Conservation (phyloP, 1,139 yeast genomes). For the Sugiyamaella pinicola region DNA sequence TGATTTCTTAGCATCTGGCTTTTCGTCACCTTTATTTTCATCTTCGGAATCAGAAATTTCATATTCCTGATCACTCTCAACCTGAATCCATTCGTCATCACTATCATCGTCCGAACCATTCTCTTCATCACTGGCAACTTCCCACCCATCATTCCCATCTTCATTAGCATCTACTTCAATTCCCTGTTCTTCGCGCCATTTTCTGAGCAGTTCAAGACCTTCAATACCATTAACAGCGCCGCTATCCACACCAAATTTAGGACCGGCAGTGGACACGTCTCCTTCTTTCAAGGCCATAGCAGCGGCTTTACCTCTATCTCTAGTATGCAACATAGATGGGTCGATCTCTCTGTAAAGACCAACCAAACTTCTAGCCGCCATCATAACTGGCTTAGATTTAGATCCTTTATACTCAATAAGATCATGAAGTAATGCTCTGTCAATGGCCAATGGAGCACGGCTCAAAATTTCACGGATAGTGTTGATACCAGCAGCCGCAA, state of each 20-base stretch:
- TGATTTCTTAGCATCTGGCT: conserved; percentile 35
- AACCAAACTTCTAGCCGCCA: conserved; percentile 92
- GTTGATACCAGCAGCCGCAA: conserved; percentile 95
- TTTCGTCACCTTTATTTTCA: conserved; percentile 51
- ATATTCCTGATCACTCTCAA: conserved; percentile 59
- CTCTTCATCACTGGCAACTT: conserved; percentile 57
- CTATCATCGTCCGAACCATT: conserved; percentile 56
- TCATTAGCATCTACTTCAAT: conserved; percentile 48
- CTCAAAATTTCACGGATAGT: conserved; percentile 90
- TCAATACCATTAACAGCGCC: conserved; percentile 58
- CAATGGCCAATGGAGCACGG: conserved; percentile 93
- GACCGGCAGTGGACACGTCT: conserved; percentile 31
- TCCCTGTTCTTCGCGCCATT: conserved; percentile 79
- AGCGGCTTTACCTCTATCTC: conserved; percentile 92
- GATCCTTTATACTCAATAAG: conserved; percentile 88
- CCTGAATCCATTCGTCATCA: conserved; percentile 53
- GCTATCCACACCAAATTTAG: conserved; percentile 62
- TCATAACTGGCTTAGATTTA: conserved; percentile 87
- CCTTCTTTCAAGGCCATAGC: conserved; percentile 73
- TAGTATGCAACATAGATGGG: conserved; percentile 87
- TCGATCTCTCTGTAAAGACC: conserved; percentile 89
- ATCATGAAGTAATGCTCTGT: conserved; percentile 81
- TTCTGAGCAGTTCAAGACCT: conserved; percentile 84
- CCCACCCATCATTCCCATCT: conserved; percentile 51
- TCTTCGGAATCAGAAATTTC: conserved; percentile 47